These are phyloP conservation scores for Sarocladiaceae sp. DNA, from an alignment of 2,329 filamentous ascomycete species.

Conservation along the genomic window DNA sequence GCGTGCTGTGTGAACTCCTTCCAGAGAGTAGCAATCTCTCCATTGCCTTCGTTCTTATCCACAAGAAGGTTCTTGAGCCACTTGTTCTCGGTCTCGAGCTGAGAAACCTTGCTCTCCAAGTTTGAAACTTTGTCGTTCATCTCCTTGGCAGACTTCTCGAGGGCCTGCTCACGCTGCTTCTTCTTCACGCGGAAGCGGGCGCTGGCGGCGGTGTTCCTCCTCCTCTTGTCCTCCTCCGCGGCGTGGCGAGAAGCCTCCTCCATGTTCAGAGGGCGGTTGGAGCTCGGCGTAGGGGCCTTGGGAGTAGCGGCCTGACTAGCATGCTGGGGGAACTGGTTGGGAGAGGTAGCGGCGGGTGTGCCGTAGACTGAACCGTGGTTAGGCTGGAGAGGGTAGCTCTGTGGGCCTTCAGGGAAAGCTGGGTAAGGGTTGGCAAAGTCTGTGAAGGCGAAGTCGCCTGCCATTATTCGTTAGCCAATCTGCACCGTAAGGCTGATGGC, in stretches of 20 bases:
- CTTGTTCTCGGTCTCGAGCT: slow-evolving; percentile 80
- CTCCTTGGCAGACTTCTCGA: slow-evolving; percentile 78
- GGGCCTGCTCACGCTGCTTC: slow-evolving; percentile 87
- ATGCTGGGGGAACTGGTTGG: slow-evolving; percentile 30
- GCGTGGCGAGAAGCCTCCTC: slow-evolving; percentile 70
- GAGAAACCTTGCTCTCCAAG: slow-evolving; percentile 68
- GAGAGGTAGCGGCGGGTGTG: slow-evolving; percentile 12
- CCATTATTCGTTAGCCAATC: slow-evolving; percentile 35
- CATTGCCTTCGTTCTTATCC: slow-evolving; percentile 69
- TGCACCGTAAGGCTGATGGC: background rate
- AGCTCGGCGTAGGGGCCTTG: slow-evolving; percentile 22
- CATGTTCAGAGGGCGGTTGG: slow-evolving; percentile 46
- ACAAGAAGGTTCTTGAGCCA: slow-evolving; percentile 78
- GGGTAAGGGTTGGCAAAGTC: slow-evolving; percentile 51
- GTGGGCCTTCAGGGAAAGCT: slow-evolving; percentile 39
- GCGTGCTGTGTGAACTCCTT: slow-evolving; percentile 45
- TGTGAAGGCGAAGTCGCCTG: slow-evolving; percentile 55
- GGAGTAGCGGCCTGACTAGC: slow-evolving; percentile 11
- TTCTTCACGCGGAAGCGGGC: slow-evolving; percentile 92
- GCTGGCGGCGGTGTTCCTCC: slow-evolving; percentile 83
- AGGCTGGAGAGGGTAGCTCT: slow-evolving; percentile 48
- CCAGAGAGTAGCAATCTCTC: slow-evolving; percentile 46
- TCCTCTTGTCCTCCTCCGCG: slow-evolving; percentile 85
- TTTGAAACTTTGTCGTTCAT: slow-evolving; percentile 73
- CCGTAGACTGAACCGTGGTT: slow-evolving; percentile 42